Evolutionary conservation across 352 stramenopile genomes (phyloP).

Genomic region (Thraustochytrium striatum): DNA sequence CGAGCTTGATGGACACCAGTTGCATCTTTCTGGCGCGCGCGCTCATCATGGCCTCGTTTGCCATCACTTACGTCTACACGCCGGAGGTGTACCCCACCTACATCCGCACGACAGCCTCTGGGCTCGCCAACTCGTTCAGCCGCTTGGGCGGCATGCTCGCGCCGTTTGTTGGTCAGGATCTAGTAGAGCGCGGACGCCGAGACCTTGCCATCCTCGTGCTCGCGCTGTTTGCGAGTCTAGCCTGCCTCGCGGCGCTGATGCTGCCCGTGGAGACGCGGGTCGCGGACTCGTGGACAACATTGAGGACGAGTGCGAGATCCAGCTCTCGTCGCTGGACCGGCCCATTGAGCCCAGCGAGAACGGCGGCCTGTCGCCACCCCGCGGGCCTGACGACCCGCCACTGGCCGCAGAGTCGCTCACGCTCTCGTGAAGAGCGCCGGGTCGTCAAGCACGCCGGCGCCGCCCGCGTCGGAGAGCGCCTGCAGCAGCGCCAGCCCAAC

Average conservation of each 20-base stretch:
- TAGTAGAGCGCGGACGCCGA: constrained; percentile 38
- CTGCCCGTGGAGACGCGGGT: constrained; percentile 40
- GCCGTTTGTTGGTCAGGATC: constrained; percentile 47
- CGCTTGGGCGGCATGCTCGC: constrained; percentile 51
- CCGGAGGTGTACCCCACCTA: constrained; percentile 51
- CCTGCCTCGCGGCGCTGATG: constrained; percentile 1
- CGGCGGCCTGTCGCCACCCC: too few species aligned
- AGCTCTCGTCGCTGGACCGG: too few species aligned
- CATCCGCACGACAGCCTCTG: constrained; percentile 50
- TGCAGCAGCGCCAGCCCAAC: too few species aligned
- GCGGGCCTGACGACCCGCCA: too few species aligned
- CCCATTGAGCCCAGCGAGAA: too few species aligned
- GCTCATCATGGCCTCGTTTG: constrained; percentile 48
- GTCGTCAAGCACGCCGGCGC: too few species aligned
- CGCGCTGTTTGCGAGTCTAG: constrained; percentile 7
- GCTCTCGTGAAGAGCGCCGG: too few species aligned
- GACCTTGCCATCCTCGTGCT: constrained; percentile 21
- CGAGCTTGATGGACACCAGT: neutral
- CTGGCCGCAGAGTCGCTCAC: too few species aligned
- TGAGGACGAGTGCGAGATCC: too few species aligned
- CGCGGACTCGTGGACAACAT: neutral
- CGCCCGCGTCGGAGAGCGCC: too few species aligned
- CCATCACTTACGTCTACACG: constrained; percentile 48
- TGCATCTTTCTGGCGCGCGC: constrained; percentile 49
- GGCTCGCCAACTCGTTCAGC: constrained; percentile 44